Base-by-base conservation (phyloP, 1,284 basidiomycete species). In the Termitomyces sp. region DNA sequence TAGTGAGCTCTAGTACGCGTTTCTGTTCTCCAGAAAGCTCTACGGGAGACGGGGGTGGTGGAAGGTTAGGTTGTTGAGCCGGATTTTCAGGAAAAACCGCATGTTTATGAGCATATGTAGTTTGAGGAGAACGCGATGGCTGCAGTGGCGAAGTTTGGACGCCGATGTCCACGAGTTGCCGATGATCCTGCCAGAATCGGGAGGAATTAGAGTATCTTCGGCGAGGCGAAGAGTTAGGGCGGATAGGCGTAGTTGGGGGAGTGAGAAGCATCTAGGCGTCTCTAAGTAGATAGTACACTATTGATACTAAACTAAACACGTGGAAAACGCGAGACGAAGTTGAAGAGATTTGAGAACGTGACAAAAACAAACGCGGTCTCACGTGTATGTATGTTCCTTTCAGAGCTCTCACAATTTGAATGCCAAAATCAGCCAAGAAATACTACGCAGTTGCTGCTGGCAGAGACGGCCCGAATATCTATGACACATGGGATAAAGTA, bases 401-500 rank as follows among this genome's bases (percentile, higher is more conserved):
- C n/a, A n/a, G n/a, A 24, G 26, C 21, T 4, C 14, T 18, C n/a
- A n/a, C n/a, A n/a, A 9, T 39, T 40, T 26, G 16, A 18, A 60
- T 60, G 60, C 55, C 59, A 44, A 64, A 68, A 46, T 42, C 55
- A 48, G 73, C 66, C 38, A 71, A 68, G 51, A 84, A 82, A 57
- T 83, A 67, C 54, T 85, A 84, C 46, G 83, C 83, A 2, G 82
- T 84, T 1, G 68, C 70, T 35, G 65, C 73, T 28, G 83, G 83
- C 3, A 67, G 78, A 19, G 67, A 75, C 52, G 82, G 80, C 1
- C 74, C 78, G 0, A 70, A 68, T 41, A 75, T 85, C 24, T 84
- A 81, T 45, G 60, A 62, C 1, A 72, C 68, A 21, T 85, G 83
- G 83, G 70, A 75, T 31, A 75, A 83, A 68, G 83, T 79, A 54